Evolutionary conservation across 768 basidiomycete genomes (phyloP).

Genomic region (Rhodosporidiobolus sp.): DNA sequence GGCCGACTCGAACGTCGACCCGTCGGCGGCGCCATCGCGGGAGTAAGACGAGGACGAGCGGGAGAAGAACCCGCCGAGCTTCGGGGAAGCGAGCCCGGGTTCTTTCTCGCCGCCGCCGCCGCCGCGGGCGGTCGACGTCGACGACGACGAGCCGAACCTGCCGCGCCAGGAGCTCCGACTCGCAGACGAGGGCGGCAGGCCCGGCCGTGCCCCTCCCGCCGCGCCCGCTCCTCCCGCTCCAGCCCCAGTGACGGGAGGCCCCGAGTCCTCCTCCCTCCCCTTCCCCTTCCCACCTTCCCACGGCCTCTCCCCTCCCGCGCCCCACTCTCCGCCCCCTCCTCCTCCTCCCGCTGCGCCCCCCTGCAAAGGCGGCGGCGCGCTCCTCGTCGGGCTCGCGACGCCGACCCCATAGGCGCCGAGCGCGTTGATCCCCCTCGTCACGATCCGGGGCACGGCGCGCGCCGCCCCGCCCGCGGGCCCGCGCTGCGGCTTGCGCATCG

Average conservation of each 20-base stretch:
- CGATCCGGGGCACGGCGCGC: slow-evolving; percentile 8
- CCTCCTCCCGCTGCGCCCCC: background rate
- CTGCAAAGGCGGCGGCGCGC: background rate
- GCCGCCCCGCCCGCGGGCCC: slow-evolving; percentile 1
- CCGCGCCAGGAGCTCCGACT: background rate
- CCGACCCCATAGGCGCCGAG: slow-evolving; percentile 25
- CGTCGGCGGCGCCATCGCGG: too few relatives aligned
- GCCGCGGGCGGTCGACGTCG: too few relatives aligned
- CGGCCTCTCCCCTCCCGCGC: background rate
- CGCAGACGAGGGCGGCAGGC: background rate
- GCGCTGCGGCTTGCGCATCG: slow-evolving; percentile 35
- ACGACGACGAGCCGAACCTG: background rate
- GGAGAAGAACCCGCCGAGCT: too few relatives aligned
- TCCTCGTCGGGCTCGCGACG: background rate
- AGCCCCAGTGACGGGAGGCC: too few relatives aligned
- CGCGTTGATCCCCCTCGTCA: slow-evolving; percentile 29
- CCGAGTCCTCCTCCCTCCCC: background rate
- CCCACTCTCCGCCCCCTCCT: background rate
- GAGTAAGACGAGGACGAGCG: too few relatives aligned
- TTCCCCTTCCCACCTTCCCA: background rate
- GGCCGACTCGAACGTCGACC: background rate
- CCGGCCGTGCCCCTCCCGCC: background rate
- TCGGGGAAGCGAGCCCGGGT: too few relatives aligned
- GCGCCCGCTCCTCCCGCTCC: background rate
- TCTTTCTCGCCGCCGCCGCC: too few relatives aligned